Evolutionary conservation across 768 basidiomycete species (phyloP).

Genomic region (Mrakia gelida): DNA sequence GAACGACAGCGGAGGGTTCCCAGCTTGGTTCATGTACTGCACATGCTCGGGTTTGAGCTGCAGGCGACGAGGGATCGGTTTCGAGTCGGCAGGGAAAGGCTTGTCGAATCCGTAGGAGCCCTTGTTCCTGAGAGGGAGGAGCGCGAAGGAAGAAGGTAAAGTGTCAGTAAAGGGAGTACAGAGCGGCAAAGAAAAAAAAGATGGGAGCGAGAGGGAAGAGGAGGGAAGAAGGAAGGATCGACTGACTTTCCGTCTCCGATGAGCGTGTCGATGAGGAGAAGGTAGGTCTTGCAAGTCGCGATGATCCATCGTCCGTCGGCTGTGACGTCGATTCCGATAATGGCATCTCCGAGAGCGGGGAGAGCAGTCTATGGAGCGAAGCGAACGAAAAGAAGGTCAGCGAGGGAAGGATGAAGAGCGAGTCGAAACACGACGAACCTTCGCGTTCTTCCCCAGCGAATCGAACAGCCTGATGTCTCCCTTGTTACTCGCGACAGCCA

Average conservation of each 20-base stretch:
- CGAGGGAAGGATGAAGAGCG: neutral
- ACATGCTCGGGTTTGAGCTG: slow-evolving; percentile 87
- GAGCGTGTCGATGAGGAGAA: slow-evolving; percentile 88
- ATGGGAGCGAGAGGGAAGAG: neutral
- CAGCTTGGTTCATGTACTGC: slow-evolving; percentile 97
- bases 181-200: too few relatives aligned
- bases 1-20: slow-evolving; percentile 67
- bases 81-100: slow-evolving; percentile 88
- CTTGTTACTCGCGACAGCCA: slow-evolving; percentile 93
- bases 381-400: neutral
- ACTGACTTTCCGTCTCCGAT: slow-evolving; percentile 71
- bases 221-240: too few relatives aligned
- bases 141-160: neutral
- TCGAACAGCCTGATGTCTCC: slow-evolving; percentile 95
- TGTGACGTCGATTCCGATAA: slow-evolving; percentile 88
- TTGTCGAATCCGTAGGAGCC: slow-evolving; percentile 75
- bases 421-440: slow-evolving; percentile 45
- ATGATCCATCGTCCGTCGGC: slow-evolving; percentile 91
- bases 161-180: too few relatives aligned
- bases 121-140: slow-evolving; percentile 28
- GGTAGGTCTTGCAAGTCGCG: slow-evolving; percentile 89
- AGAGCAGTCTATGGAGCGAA: slow-evolving; percentile 62
- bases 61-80: slow-evolving; percentile 82
- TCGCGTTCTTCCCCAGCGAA: slow-evolving; percentile 94
- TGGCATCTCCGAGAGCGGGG: slow-evolving; percentile 90